A percentile compares a stretch with the other conserved stretches of the same genome.
phyloP scores from a whole-genome alignment of 2,329 filamentous ascomycete species.

The Calcarisporium arbuscula region DNA sequence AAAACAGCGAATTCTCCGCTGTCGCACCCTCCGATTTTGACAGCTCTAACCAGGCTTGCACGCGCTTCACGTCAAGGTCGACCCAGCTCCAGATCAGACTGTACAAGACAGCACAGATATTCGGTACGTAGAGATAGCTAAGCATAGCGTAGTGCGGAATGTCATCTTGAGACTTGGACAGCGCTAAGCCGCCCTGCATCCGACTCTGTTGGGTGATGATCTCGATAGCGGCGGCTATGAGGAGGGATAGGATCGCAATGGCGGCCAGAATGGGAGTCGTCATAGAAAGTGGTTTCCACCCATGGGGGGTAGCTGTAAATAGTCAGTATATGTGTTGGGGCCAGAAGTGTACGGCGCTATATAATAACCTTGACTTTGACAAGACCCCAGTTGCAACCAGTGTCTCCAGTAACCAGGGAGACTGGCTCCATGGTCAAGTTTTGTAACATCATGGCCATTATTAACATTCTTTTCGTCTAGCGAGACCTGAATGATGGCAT shows the following conservation, averaged over 20 bases:
- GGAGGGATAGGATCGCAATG: not conserved
- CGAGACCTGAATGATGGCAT: too few relatives aligned
- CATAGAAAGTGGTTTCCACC: constrained; percentile 5
- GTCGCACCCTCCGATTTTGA: constrained; percentile 37
- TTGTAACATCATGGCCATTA: too few relatives aligned
- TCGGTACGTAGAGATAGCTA: constrained; percentile 44
- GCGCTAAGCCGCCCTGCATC: constrained; percentile 31
- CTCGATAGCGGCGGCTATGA: constrained; percentile 15
- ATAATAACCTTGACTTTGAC: too few relatives aligned
- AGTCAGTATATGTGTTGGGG: too few relatives aligned
- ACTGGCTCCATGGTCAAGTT: too few relatives aligned
- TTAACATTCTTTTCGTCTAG: too few relatives aligned
- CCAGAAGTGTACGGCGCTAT: too few relatives aligned
- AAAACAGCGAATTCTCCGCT: constrained; percentile 38
- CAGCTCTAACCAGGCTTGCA: constrained; percentile 56
- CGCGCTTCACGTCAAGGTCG: constrained; percentile 49
- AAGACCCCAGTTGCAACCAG: too few relatives aligned
- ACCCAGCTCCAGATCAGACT: constrained; percentile 53
- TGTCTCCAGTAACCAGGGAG: too few relatives aligned
- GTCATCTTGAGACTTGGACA: constrained; percentile 15
- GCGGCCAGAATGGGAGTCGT: not conserved
- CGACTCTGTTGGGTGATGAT: constrained; percentile 31
- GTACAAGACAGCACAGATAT: constrained; percentile 46
- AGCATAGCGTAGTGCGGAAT: constrained; percentile 30
- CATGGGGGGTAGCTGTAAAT: too few relatives aligned